These are phyloP conservation scores for Xylaria longipes DNA, from an alignment of 495 filamentous ascomycete genomes.

Conservation along the genomic window DNA sequence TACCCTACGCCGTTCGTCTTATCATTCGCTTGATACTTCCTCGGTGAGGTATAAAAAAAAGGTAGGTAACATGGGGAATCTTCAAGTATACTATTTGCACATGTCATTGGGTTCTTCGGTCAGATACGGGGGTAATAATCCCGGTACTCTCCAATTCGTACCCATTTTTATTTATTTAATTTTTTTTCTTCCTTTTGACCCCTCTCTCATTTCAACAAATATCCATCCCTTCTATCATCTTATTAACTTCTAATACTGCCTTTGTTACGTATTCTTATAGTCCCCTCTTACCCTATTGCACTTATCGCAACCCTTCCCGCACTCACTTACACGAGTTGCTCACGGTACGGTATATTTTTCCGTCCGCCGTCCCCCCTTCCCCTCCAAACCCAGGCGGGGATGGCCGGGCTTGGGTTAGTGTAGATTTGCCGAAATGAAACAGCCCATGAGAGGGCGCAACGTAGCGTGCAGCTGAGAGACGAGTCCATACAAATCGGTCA, in stretches of 20 bases:
- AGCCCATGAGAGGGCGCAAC: slow-evolving; percentile 29
- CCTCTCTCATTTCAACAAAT: neutral
- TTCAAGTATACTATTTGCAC: slow-evolving; percentile 5
- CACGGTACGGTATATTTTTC: neutral
- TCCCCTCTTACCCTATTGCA: neutral
- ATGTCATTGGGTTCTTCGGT: slow-evolving; percentile 21
- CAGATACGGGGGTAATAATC: slow-evolving; percentile 20
- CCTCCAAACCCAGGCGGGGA: slow-evolving; percentile 21
- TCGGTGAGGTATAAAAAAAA: slow-evolving; percentile 29
- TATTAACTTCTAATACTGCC: neutral
- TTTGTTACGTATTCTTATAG: neutral
- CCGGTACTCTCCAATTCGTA: slow-evolving; percentile 18
- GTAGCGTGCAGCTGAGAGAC: slow-evolving; percentile 30
- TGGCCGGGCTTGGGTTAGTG: slow-evolving; percentile 25
- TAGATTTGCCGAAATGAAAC: slow-evolving; percentile 30
- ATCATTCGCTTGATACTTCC: slow-evolving; percentile 25
- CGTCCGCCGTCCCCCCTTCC: neutral
- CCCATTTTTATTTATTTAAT: slow-evolving; percentile 9
- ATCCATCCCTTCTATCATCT: neutral
- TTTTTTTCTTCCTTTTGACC: neutral
- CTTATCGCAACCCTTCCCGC: neutral
- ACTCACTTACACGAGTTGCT: neutral
- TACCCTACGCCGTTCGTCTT: slow-evolving; percentile 7
- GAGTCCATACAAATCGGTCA: slow-evolving; percentile 17
- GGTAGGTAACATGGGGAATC: slow-evolving; percentile 18